phyloP scores from a whole-genome alignment of 306 rosid species.

The Malus asiatica region DNA sequence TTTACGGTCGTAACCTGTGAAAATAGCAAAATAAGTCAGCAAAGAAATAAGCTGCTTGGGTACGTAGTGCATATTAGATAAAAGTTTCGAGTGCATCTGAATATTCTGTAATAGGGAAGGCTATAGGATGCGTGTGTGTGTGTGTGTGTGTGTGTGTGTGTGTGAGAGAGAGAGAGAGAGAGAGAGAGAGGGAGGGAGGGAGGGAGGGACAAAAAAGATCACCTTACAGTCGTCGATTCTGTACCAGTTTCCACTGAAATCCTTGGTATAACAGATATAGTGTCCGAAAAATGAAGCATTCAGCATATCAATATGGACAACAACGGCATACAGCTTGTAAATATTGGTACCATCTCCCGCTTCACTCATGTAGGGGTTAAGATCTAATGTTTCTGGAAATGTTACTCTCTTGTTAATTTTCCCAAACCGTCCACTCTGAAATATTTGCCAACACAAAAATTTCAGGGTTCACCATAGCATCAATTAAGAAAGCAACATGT shows the following conservation, averaged over 20 bases:
- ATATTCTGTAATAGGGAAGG: not conserved
- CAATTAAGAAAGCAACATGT: constrained; percentile 4
- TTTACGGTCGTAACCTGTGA: constrained; percentile 64
- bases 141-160: not conserved
- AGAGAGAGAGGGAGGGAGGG: not conserved
- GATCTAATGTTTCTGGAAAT: constrained; percentile 81
- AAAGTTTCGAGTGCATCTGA: not conserved
- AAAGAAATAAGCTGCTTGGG: constrained; percentile 7
- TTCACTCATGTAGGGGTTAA: constrained; percentile 83
- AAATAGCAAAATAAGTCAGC: constrained; percentile 8
- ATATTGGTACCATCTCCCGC: constrained; percentile 58
- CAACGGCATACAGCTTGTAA: constrained; percentile 83
- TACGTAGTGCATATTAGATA: not conserved
- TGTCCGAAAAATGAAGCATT: constrained; percentile 98
- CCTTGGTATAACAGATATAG: constrained; percentile 87
- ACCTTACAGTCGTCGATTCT: constrained; percentile 85
- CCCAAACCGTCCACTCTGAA: constrained; percentile 96
- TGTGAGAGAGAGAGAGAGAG: not conserved
- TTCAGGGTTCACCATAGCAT: not conserved
- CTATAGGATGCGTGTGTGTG: not conserved
- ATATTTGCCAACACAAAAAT: constrained; percentile 4
- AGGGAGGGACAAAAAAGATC: not conserved
- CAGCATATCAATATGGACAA: constrained; percentile 90
- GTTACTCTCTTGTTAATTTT: constrained; percentile 86
- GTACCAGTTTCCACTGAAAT: constrained; percentile 72